Conservation (phyloP, 768 basidiomycete genomes). For the Gymnopilus junonius region DNA sequence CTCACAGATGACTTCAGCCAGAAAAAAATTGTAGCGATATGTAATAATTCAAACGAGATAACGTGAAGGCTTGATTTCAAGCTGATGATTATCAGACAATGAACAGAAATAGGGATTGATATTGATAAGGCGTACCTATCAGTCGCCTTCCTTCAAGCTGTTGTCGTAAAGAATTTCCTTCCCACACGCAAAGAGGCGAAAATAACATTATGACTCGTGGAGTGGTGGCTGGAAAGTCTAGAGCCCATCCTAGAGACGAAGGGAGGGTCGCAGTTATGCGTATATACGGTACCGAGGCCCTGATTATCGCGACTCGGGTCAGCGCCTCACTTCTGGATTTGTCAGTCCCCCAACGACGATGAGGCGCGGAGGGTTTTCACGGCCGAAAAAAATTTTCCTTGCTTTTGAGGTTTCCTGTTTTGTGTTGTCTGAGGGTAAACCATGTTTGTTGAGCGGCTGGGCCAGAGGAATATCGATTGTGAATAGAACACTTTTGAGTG, state of each 20-base stretch:
- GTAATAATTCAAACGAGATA: not conserved
- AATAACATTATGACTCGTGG: not conserved
- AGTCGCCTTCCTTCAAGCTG: not conserved
- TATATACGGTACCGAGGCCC: no score
- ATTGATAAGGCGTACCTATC: constrained; percentile 2
- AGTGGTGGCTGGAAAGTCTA: not conserved
- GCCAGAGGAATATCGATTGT: not conserved
- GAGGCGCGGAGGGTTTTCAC: not conserved
- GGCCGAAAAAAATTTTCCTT: not conserved
- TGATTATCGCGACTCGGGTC: not conserved
- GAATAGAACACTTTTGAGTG: not conserved
- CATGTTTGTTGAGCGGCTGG: not conserved
- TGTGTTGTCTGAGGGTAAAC: not conserved
- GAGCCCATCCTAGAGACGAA: not conserved
- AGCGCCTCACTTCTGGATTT: not conserved
- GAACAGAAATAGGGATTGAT: not conserved
- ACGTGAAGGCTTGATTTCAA: not conserved
- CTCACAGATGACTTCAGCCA: not conserved
- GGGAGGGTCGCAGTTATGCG: not conserved
- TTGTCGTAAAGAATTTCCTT: not conserved
- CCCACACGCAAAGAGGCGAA: not conserved
- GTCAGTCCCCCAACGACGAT: not conserved
- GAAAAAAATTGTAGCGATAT: no score
- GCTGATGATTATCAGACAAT: not conserved
- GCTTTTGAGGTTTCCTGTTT: not conserved